Percentiles rank a stretch among this genome's conserved stretches.
These are phyloP conservation scores for Calonectria hawksworthii DNA, from an alignment of 2,329 filamentous ascomycete genomes.

Conservation along the genomic window DNA sequence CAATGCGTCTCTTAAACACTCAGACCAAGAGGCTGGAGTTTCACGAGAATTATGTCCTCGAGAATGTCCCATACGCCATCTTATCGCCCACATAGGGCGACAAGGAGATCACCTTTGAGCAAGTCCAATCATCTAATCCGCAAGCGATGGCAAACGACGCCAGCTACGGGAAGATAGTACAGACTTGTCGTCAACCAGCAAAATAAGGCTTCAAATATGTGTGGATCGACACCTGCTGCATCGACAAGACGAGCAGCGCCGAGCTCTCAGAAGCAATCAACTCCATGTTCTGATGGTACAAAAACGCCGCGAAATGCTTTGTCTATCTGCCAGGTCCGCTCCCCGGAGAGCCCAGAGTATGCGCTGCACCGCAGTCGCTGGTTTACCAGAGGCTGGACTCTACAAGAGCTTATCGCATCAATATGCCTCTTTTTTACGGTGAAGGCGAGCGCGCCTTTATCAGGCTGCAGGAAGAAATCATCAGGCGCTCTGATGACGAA, in stretches of 20 bases:
- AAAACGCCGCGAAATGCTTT: neutral
- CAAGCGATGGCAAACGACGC: neutral
- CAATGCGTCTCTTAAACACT: neutral
- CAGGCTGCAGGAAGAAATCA: neutral
- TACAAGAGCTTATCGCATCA: neutral
- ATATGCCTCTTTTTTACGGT: neutral
- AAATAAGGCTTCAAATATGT: neutral
- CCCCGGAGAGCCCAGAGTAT: neutral
- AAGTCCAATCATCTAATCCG: neutral
- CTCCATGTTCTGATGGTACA: neutral
- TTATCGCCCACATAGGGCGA: neutral
- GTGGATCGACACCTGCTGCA: slow-evolving; percentile 29
- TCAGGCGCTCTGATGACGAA: neutral
- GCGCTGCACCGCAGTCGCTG: neutral
- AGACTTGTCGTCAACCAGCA: neutral
- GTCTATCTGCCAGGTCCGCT: neutral
- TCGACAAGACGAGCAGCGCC: slow-evolving; percentile 36
- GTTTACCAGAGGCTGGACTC: neutral
- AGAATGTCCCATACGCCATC: neutral
- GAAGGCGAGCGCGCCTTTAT: neutral
- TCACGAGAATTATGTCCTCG: neutral
- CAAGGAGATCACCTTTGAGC: neutral
- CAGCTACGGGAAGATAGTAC: neutral
- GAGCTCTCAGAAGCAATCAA: slow-evolving; percentile 39
- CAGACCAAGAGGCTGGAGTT: neutral